phyloP scores from a whole-genome alignment of 2,329 filamentous ascomycete genomes.

The Penicillium sp. region DNA sequence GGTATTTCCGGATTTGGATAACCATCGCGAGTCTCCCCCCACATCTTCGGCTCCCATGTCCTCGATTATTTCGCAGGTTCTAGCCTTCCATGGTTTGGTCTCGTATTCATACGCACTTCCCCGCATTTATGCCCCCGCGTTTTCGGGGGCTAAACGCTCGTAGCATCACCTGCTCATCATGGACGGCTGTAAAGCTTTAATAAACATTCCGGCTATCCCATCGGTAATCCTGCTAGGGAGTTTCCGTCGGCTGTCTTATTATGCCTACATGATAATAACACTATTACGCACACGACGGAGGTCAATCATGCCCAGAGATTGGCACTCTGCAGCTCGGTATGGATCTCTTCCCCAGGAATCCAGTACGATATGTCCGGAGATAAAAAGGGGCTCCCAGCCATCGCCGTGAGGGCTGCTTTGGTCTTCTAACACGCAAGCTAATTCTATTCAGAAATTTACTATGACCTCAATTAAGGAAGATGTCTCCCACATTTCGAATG shows the following conservation, averaged over 20 bases:
- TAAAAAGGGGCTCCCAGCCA: background rate
- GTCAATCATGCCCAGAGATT: background rate
- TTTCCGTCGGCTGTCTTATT: background rate
- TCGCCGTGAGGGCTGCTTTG: background rate
- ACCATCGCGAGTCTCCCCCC: background rate
- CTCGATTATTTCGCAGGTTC: no score
- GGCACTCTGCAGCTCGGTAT: background rate
- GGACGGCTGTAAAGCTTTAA: background rate
- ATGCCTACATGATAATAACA: background rate
- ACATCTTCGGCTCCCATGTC: background rate
- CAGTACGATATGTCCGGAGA: background rate
- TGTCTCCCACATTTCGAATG: background rate
- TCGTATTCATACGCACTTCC: background rate
- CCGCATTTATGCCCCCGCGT: background rate
- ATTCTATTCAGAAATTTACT: background rate
- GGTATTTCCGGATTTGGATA: background rate
- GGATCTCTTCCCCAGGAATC: background rate
- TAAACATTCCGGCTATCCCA: background rate
- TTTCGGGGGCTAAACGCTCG: background rate
- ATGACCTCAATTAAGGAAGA: background rate
- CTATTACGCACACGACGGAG: background rate
- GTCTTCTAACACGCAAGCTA: background rate
- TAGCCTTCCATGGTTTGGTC: background rate
- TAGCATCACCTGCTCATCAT: background rate
- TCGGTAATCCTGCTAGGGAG: background rate